A percentile compares a stretch with the other conserved stretches of the same genome.
Evolutionary conservation across 78 protist species (phyloP).

Genomic region (Mastigamoeba balamuthi): DNA sequence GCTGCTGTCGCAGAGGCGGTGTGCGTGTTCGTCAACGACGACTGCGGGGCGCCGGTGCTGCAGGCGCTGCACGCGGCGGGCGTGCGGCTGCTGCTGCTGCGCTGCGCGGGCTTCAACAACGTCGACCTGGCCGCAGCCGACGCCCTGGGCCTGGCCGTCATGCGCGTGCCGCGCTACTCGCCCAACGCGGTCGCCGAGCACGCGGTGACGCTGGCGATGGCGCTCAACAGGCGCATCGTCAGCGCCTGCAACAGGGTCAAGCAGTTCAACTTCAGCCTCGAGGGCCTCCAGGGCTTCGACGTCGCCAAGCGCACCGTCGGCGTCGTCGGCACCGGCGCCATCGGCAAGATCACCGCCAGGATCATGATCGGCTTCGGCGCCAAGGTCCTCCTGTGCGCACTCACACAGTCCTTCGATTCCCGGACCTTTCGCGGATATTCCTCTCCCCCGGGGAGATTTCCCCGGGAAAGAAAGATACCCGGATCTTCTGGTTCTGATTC

Average conservation of each 20-base stretch:
- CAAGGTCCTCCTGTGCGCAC: too few relatives aligned
- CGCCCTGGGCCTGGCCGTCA: slow-evolving; percentile 35
- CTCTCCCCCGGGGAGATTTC: too few relatives aligned
- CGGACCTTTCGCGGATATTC: too few relatives aligned
- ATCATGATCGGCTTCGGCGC: slow-evolving; percentile 6
- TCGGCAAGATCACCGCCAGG: slow-evolving; percentile 29
- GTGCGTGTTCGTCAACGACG: slow-evolving; percentile 66
- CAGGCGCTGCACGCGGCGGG: not conserved
- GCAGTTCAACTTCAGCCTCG: too few relatives aligned
- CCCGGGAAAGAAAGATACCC: too few relatives aligned
- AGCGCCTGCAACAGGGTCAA: too few relatives aligned
- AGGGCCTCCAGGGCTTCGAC: slow-evolving; percentile 66
- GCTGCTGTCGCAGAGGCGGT: too few relatives aligned
- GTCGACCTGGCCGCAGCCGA: slow-evolving; percentile 57
- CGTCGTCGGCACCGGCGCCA: slow-evolving; percentile 63
- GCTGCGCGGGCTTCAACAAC: slow-evolving; percentile 62
- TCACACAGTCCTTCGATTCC: too few relatives aligned
- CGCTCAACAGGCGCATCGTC: too few relatives aligned
- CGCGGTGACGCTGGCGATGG: slow-evolving; percentile 44
- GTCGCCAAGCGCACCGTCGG: slow-evolving; percentile 40
- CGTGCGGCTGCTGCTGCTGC: not conserved
- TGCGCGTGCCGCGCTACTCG: slow-evolving; percentile 74
- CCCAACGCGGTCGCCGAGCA: slow-evolving; percentile 81
- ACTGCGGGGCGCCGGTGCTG: not conserved
- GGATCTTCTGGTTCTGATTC: too few relatives aligned